Base-by-base conservation (phyloP, 805 yeast species). In the Suhomyces tanzawaensis region DNA sequence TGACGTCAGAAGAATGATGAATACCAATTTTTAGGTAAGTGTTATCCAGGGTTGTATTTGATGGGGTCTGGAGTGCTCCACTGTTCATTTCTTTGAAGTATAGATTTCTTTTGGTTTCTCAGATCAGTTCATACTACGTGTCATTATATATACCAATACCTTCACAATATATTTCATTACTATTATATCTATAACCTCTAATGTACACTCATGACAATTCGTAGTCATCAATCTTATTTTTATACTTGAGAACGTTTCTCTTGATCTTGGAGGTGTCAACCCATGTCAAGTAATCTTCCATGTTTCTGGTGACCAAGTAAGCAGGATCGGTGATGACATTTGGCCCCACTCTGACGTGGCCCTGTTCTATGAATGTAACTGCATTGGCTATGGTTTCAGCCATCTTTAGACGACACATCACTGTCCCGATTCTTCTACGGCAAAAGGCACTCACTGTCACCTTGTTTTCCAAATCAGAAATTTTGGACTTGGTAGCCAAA, bases 221-320 rank as follows among this genome's bases (percentile, higher is more conserved):
- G 54, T 69, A 80, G 53, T 79, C 85, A 55, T 80, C 85, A 45
- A 69, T 66, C 58, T 69, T 66, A 50, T 91, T 90, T 65, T 86
- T 84, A 71, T 85, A 93, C 66, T 85, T 85, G 65, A 90, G 79
- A 42, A 91, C 79, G 49, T 87, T 88, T 54, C 84, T 76, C 72
- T 85, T 90, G 63, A 95, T 90, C 82, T 93, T 95, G 49, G 95
- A 83, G 29, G 82, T 76, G 55, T 93, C 97, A n/a, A 86, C 93
- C 99, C 99, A 93, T 3, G 99, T 93, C 51, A 93, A 73, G 61
- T 88, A 93, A 61, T 93, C 99, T 59, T 93, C 99, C 85, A 93
- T 74, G 52, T 80, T 87, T 57, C 96, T 76, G 2, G 97, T 91
- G 4, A 93, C 93, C 52, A 95, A 70, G 58, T 82, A 91, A 0